These are phyloP conservation scores for Xylaria sp. DNA, from an alignment of 2,329 filamentous ascomycete genomes.

Conservation along the genomic window DNA sequence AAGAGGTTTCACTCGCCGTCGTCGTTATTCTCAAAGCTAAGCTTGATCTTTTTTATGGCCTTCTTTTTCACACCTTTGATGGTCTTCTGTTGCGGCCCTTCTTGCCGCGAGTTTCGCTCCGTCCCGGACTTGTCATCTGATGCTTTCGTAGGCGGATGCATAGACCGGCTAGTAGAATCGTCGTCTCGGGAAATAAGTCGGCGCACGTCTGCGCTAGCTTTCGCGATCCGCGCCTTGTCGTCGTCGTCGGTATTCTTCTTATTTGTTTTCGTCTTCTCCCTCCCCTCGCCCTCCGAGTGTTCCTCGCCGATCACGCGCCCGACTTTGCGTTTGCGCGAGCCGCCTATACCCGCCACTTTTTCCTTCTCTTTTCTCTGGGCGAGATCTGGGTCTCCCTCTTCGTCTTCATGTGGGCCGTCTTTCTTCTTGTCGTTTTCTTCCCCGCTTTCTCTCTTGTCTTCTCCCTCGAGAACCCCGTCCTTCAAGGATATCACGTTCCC, in stretches of 20 bases:
- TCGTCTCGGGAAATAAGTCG: conserved; percentile 14
- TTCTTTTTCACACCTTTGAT: conserved; percentile 54
- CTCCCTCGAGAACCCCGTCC: conserved; percentile 46
- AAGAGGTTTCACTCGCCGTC: conserved; percentile 52
- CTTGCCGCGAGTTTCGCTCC: not conserved
- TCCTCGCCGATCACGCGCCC: conserved; percentile 59
- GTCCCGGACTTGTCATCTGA: not conserved
- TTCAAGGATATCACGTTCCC: conserved; percentile 69
- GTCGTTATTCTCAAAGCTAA: conserved; percentile 73
- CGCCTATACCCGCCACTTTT: conserved; percentile 55
- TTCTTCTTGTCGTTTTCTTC: conserved; percentile 24
- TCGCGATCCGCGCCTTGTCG: conserved; percentile 38
- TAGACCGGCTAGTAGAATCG: not conserved
- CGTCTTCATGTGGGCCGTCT: conserved; percentile 24
- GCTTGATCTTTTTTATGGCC: conserved; percentile 71
- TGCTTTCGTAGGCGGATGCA: not conserved
- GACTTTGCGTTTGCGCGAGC: conserved; percentile 64
- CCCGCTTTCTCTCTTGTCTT: conserved; percentile 39
- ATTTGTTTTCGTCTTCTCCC: conserved; percentile 28
- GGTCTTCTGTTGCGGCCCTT: conserved; percentile 25
- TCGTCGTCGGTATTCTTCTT: conserved; percentile 35
- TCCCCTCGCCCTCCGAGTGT: conserved; percentile 43
- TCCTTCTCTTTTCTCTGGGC: conserved; percentile 48
- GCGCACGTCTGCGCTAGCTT: conserved; percentile 39
- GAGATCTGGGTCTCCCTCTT: conserved; percentile 26